Base-by-base conservation (phyloP, 139 green algal genomes). In the Ettlia oleoabundans region DNA sequence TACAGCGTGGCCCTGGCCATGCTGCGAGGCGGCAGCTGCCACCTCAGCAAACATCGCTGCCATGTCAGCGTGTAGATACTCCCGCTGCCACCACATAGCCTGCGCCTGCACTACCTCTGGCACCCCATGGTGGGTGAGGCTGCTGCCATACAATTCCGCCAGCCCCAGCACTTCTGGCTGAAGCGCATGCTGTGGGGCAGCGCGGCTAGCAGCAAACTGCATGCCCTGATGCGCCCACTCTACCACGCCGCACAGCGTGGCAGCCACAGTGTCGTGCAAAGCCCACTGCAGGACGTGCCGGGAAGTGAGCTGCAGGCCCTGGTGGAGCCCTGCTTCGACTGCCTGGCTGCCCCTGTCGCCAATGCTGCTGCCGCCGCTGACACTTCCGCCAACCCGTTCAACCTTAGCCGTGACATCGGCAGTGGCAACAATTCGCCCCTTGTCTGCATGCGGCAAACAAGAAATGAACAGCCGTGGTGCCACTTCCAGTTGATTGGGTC, bases 211-310 rank as follows among this genome's bases (percentile, higher is more conserved):
- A 7, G 82, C 85, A 76, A 89, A 93, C 38, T 78, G 80, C 52
- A 90, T 72, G 2, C 86, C 73, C 89, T 93, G 84, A 4, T 77
- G 43, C 0, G 86, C 79, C 78, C 80, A 86, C 58, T 86, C 71
- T 58, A 80, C 64, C 32, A 90, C 58, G 2, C 85, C 88, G 19
- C 47, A 38, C 78, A 76, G 67, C 24, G 65, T 91, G n/a, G 81
- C 75, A 1, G 81, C 18, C 64, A 89, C 88, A 35, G 86, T 93
- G 76, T 90, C 91, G 64, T 24, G 24, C 85, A 93, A 87, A 37
- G 83, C 87, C 85, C 83, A 93, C 22, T 80, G 55, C 78, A 93
- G 83, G 61, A 91, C 89, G 19, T 82, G 21, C n/a, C 21, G 67
- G 30, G 82, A 72, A 21, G 63, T 70, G 28, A 86, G 38, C n/a